Conservation (phyloP, 2,329 filamentous ascomycete genomes). For the Penicillium sp. region DNA sequence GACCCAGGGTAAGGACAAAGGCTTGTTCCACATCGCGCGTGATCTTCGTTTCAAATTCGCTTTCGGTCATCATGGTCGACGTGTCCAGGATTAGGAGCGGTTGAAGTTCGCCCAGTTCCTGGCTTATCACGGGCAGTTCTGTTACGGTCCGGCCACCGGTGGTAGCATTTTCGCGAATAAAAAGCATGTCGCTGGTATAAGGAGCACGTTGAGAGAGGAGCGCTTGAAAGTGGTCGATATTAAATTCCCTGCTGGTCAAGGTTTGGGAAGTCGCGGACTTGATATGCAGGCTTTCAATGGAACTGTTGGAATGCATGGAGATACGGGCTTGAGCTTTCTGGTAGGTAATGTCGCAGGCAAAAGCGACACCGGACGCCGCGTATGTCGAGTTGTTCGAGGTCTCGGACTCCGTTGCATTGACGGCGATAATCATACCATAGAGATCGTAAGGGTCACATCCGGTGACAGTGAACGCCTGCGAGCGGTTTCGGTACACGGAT, state of each 20-base stretch:
- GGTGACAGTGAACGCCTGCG: conserved; percentile 25
- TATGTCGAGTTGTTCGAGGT: conserved; percentile 15
- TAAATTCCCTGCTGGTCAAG: conserved; percentile 27
- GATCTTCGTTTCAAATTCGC: conserved; percentile 31
- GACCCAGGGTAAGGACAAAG: conserved; percentile 34
- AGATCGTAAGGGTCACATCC: conserved; percentile 35
- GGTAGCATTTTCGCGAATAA: conserved; percentile 31
- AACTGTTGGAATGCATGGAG: conserved; percentile 38
- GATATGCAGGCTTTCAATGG: conserved; percentile 29
- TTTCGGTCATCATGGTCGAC: conserved; percentile 30
- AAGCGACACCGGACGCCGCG: conserved; percentile 30
- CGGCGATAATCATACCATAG: conserved; percentile 35
- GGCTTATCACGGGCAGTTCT: conserved; percentile 35
- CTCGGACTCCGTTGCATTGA: conserved; percentile 27
- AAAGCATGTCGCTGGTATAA: conserved; percentile 38
- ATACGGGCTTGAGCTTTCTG: conserved; percentile 30
- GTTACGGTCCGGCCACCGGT: conserved; percentile 30
- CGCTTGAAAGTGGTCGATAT: conserved; percentile 34
- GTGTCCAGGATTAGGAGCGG: conserved; percentile 33
- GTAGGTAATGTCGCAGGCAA: conserved; percentile 36
- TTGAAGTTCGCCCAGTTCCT: conserved; percentile 33
- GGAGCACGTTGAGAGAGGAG: conserved; percentile 33
- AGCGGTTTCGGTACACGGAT: conserved; percentile 11
- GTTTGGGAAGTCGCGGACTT: conserved; percentile 20
- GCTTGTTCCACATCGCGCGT: conserved; percentile 31